Evolutionary conservation across 140 eudicot genomes (phyloP).

Genomic region (Bidens hawaiensis): DNA sequence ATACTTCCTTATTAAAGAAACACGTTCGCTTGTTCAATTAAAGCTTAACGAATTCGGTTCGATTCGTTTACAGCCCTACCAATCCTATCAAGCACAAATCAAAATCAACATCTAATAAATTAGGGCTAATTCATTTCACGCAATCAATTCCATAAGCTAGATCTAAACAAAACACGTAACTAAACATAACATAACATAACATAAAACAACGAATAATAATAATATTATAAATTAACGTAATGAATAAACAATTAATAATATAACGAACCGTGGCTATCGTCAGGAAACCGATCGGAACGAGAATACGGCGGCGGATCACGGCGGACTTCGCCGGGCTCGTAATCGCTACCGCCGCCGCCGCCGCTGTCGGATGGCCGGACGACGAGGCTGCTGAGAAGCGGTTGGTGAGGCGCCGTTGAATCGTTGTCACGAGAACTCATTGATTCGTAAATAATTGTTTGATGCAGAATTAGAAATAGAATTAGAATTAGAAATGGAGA

Average conservation of each 20-base stretch:
- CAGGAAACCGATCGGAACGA: conserved; percentile 64
- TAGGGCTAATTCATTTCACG: no score
- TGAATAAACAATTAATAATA: background rate
- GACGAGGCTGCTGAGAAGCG: conserved; percentile 88
- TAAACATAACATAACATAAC: background rate
- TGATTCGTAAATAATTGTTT: no score
- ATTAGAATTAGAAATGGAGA: background rate
- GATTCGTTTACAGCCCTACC: no score
- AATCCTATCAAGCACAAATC: no score
- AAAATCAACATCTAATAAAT: no score
- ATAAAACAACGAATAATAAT: background rate
- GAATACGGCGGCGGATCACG: conserved; percentile 68
- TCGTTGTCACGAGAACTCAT: conserved; percentile 74
- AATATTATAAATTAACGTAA: background rate
- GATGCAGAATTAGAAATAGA: no score
- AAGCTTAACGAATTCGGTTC: no score
- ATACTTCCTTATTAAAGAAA: no score
- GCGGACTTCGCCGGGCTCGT: conserved; percentile 96
- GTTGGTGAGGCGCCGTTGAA: conserved; percentile 64
- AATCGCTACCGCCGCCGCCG: conserved; percentile 59
- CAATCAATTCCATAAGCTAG: no score
- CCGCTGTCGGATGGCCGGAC: conserved; percentile 78
- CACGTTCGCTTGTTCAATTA: no score
- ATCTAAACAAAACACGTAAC: conserved; percentile 8
- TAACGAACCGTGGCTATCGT: conserved; percentile 46